Conservation (phyloP, 2,329 filamentous ascomycete genomes). For the Colletotrichum orchidophilum region DNA sequence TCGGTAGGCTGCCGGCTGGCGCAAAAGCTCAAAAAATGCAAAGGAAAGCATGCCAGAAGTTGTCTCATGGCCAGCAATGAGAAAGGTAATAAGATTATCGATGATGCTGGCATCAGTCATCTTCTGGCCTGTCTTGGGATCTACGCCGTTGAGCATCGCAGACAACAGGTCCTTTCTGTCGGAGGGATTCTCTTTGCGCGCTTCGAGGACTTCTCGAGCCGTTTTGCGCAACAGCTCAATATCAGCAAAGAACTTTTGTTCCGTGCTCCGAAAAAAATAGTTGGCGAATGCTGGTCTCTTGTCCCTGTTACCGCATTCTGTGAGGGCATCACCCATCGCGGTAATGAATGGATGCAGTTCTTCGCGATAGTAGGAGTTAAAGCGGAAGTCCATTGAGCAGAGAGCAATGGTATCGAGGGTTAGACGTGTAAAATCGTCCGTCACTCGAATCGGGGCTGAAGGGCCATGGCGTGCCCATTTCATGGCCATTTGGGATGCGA, state of each 20-base stretch:
- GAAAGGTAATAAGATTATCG: constrained; percentile 75
- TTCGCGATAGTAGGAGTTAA: constrained; percentile 70
- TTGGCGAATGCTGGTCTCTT: constrained; percentile 56
- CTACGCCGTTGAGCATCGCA: constrained; percentile 71
- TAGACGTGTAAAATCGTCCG: constrained; percentile 69
- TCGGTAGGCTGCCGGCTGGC: constrained; percentile 66
- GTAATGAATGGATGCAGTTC: constrained; percentile 47
- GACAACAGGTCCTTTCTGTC: constrained; percentile 70
- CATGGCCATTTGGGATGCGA: constrained; percentile 60
- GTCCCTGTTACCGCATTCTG: constrained; percentile 61
- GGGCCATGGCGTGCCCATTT: constrained; percentile 61
- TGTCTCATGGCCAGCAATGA: constrained; percentile 77
- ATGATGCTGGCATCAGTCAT: constrained; percentile 68
- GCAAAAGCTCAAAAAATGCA: constrained; percentile 70
- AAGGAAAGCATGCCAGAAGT: constrained; percentile 75
- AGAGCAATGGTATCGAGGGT: constrained; percentile 71
- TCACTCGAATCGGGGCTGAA: constrained; percentile 57
- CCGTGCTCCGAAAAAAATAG: constrained; percentile 53
- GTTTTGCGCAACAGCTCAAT: constrained; percentile 62
- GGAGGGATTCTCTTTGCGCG: constrained; percentile 61
- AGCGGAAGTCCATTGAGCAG: constrained; percentile 66
- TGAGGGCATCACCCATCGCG: constrained; percentile 69
- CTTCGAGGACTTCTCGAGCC: constrained; percentile 66
- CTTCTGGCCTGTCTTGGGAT: constrained; percentile 70
- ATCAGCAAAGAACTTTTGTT: constrained; percentile 58